Conservation (phyloP, 2,329 filamentous ascomycete genomes). For the Chalara sp. region DNA sequence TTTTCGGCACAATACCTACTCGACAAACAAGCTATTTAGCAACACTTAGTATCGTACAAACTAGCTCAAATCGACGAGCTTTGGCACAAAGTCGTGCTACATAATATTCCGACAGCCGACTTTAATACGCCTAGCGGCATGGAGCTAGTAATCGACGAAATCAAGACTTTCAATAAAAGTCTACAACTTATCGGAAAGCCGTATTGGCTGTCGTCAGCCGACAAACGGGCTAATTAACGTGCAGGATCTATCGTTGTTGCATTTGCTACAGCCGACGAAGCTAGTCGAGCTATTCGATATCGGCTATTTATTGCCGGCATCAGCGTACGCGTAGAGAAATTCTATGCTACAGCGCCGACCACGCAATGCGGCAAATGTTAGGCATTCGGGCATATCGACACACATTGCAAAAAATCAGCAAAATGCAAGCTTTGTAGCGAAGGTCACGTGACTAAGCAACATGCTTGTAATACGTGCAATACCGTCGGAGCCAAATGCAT, state of each 20-base stretch:
- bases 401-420: not conserved
- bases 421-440: not conserved
- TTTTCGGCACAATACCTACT: not conserved
- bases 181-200: not conserved
- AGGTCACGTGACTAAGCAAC: not conserved
- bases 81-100: not conserved
- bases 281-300: constrained; percentile 1
- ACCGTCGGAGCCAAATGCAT: not conserved
- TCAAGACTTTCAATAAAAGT: constrained; percentile 3
- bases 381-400: constrained; percentile 1
- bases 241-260: constrained; percentile 1
- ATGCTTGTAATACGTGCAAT: not conserved
- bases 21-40: not conserved
- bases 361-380: constrained; percentile 1
- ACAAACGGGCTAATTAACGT: not conserved
- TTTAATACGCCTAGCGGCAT: not conserved
- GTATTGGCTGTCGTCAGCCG: not conserved
- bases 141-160: not conserved
- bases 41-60: not conserved
- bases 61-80: not conserved
- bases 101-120: not conserved
- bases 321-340: not conserved
- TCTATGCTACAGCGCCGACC: not conserved
- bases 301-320: constrained; percentile 2
- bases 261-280: constrained; percentile 1